Evolutionary conservation across 2,329 filamentous ascomycete genomes (phyloP).

Genomic region (Colletotrichum tropicicola): DNA sequence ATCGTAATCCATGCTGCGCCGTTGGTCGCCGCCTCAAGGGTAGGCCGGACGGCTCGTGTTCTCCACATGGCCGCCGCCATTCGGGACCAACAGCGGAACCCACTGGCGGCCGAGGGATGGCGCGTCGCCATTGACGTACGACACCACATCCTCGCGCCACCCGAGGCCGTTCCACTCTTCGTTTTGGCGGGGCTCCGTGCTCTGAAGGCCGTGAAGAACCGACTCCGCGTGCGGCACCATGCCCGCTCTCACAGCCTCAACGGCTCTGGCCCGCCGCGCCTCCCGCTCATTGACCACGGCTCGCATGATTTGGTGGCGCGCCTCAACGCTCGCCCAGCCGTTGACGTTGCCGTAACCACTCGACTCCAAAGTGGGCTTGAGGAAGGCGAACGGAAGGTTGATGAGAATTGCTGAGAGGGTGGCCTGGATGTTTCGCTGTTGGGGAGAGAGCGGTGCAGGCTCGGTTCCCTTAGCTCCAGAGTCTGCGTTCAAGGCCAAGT

Average conservation of each 20-base stretch:
- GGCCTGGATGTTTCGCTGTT: conserved; percentile 44
- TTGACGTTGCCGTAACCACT: conserved; percentile 59
- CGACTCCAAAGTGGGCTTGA: conserved; percentile 73
- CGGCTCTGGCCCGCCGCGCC: conserved; percentile 55
- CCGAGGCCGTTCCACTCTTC: conserved; percentile 57
- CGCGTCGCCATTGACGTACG: conserved; percentile 49
- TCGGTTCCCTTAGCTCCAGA: conserved; percentile 40
- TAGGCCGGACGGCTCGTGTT: conserved; percentile 18
- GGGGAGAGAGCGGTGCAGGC: not conserved
- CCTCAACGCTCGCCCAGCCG: conserved; percentile 58
- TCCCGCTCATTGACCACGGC: conserved; percentile 67
- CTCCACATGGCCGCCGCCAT: not conserved
- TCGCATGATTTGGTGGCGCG: conserved; percentile 57
- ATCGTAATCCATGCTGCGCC: conserved; percentile 19
- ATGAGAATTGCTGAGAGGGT: conserved; percentile 73
- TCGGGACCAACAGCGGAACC: conserved; percentile 44
- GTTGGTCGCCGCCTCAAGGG: conserved; percentile 21
- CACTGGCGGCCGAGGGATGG: conserved; percentile 54
- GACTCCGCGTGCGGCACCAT: conserved; percentile 43
- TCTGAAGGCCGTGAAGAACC: conserved; percentile 47
- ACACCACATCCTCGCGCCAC: conserved; percentile 56
- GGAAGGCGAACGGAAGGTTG: conserved; percentile 73
- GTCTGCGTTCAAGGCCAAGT: conserved; percentile 55
- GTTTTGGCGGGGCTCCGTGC: conserved; percentile 47
- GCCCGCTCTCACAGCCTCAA: conserved; percentile 52